Conservation (phyloP, 805 yeast genomes). For the Naumovozyma dairenensis region DNA sequence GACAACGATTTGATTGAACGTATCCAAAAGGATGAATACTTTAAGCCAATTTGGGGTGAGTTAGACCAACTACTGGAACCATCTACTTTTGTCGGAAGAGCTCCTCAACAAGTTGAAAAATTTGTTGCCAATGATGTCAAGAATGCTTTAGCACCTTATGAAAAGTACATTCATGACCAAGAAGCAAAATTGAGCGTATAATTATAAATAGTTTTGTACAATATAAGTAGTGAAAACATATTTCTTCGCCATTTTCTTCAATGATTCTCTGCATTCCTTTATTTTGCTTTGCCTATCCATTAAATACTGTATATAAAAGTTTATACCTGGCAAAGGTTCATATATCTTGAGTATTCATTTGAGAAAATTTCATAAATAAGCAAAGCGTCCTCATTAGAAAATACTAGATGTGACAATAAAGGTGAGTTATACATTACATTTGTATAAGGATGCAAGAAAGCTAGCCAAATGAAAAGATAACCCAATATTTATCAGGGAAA, state of each 20-base stretch:
- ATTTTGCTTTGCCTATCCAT: too few species aligned
- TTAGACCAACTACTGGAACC: slow-evolving; percentile 80
- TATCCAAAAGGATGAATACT: slow-evolving; percentile 64
- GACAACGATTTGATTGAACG: slow-evolving; percentile 94
- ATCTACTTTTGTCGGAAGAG: slow-evolving; percentile 92
- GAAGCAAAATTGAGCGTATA: slow-evolving; percentile 75
- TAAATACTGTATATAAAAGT: too few species aligned
- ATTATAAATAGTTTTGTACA: neutral
- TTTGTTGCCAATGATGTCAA: slow-evolving; percentile 79
- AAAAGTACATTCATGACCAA: slow-evolving; percentile 48
- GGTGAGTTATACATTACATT: too few species aligned
- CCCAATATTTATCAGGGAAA: neutral
- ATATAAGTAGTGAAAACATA: too few species aligned
- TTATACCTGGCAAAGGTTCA: too few species aligned
- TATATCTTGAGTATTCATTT: too few species aligned
- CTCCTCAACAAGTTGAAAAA: slow-evolving; percentile 95
- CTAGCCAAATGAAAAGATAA: neutral
- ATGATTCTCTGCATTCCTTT: too few species aligned
- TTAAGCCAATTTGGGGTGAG: slow-evolving; percentile 80
- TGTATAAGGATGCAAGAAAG: neutral
- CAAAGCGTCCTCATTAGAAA: too few species aligned
- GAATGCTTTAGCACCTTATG: slow-evolving; percentile 64
- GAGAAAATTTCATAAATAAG: too few species aligned
- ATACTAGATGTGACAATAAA: too few species aligned
- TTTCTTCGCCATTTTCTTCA: too few species aligned